Percentiles rank a stretch among this genome's conserved stretches.
These are phyloP conservation scores for Diospyros lotus DNA, from an alignment of 148 eudicot genomes.

Conservation along the genomic window DNA sequence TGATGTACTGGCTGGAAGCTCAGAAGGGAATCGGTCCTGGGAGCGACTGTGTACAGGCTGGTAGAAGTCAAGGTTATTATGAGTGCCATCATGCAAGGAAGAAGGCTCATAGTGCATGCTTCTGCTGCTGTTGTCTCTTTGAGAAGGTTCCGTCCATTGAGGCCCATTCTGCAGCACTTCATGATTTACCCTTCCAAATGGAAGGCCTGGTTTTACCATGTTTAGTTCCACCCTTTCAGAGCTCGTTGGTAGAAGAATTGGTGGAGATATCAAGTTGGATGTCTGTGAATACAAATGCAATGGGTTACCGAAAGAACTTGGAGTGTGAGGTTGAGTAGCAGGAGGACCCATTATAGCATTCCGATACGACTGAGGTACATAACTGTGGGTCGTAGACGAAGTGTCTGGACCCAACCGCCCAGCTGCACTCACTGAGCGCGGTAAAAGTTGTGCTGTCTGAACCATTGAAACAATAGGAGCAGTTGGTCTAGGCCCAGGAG, in stretches of 20 bases:
- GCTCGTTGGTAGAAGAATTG: slow-evolving; percentile 33
- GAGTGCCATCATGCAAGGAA: slow-evolving; percentile 33
- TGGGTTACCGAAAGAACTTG: slow-evolving; percentile 33
- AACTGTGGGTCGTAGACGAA: slow-evolving; percentile 37
- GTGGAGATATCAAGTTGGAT: slow-evolving; percentile 31
- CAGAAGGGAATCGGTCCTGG: slow-evolving; percentile 38
- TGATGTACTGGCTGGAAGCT: slow-evolving; percentile 44
- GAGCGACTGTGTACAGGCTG: slow-evolving; percentile 29
- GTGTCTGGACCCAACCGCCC: slow-evolving; percentile 76
- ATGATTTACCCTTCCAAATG: slow-evolving; percentile 39
- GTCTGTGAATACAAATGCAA: slow-evolving; percentile 45
- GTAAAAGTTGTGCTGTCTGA: slow-evolving; percentile 37
- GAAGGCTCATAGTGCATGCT: slow-evolving; percentile 34
- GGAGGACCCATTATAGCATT: slow-evolving; percentile 66
- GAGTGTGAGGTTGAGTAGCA: slow-evolving; percentile 36
- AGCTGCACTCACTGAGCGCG: slow-evolving; percentile 75
- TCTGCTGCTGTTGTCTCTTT: slow-evolving; percentile 36
- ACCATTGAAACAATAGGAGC: slow-evolving; percentile 44
- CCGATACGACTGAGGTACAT: slow-evolving; percentile 66
- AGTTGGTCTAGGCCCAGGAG: slow-evolving; percentile 42
- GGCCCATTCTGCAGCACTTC: slow-evolving; percentile 37
- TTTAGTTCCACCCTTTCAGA: slow-evolving; percentile 41
- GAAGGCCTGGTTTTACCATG: slow-evolving; percentile 31
- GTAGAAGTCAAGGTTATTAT: slow-evolving; percentile 32
- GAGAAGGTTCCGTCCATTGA: slow-evolving; percentile 50